Conservation (phyloP, 2,329 filamentous ascomycete genomes). For the Keithomyces neogunnii region DNA sequence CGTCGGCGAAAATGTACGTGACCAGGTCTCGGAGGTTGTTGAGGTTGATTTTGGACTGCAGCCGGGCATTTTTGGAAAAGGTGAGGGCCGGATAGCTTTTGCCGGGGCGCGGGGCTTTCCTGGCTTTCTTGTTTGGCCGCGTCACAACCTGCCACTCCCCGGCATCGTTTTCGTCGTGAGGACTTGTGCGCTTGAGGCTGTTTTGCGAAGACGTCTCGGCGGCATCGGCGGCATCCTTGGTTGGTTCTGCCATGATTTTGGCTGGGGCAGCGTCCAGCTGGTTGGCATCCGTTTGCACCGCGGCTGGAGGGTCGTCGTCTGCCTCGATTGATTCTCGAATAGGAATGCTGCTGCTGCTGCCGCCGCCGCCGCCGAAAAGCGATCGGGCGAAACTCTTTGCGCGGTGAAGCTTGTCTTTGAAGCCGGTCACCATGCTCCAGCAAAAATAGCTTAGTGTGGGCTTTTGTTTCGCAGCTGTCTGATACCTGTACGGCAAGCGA, state of each 20-base stretch:
- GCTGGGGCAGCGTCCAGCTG: background rate
- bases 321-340: conserved; percentile 1
- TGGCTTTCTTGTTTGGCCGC: conserved; percentile 47
- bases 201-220: conserved; percentile 16
- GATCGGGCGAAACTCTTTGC: conserved; percentile 11
- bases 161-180: conserved; percentile 30
- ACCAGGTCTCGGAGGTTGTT: conserved; percentile 55
- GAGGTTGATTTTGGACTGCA: conserved; percentile 54
- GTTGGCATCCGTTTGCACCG: background rate
- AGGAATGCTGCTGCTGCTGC: background rate
- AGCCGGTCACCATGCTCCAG: conserved; percentile 9
- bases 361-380: conserved; percentile 2
- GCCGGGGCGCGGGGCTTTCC: conserved; percentile 50
- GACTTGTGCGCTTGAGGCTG: conserved; percentile 40
- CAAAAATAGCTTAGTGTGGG: too few species aligned
- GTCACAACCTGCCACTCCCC: conserved; percentile 48
- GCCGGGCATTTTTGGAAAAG: conserved; percentile 48
- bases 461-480: too few species aligned
- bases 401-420: conserved; percentile 12
- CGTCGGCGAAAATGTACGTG: conserved; percentile 60
- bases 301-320: background rate
- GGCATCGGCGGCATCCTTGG: conserved; percentile 8
- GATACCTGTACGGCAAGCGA: too few species aligned
- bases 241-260: conserved; percentile 9
- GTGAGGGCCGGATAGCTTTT: conserved; percentile 51